A percentile compares a stretch with the other conserved stretches of the same genome.
These are phyloP conservation scores for Fusarium redolens DNA, from an alignment of 2,329 filamentous ascomycete genomes.

Conservation along the genomic window DNA sequence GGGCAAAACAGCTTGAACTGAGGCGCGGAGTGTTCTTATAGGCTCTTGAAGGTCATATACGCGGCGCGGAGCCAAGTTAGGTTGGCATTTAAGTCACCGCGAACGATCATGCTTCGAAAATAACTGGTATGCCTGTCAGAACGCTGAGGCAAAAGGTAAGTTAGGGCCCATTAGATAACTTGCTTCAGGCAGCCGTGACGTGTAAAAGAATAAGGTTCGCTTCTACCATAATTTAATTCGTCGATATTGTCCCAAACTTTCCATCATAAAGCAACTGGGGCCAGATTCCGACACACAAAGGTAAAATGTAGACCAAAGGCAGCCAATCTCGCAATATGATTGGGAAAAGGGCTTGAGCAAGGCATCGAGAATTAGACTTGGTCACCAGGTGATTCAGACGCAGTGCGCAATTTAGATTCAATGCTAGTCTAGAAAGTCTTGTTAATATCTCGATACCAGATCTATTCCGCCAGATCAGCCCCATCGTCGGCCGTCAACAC, in stretches of 20 bases:
- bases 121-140: too few species aligned
- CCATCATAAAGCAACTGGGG: too few species aligned
- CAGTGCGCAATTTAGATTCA: neutral
- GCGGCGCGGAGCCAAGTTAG: rapidly evolving
- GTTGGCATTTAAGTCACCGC: too few species aligned
- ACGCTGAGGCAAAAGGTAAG: too few species aligned
- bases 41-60: neutral
- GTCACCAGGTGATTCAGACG: neutral
- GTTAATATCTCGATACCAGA: rapidly evolving
- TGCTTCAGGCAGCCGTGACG: neutral
- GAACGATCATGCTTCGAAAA: too few species aligned
- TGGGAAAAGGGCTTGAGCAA: too few species aligned
- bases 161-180: rapidly evolving
- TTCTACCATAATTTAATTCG: neutral
- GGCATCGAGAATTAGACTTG: neutral
- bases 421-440: too few species aligned
- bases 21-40: neutral
- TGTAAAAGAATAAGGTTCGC: neutral
- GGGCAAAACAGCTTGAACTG: too few species aligned
- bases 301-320: neutral
- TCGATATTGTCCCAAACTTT: neutral
- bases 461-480: neutral
- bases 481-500: neutral
- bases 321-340: too few species aligned
- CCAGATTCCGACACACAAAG: neutral